A percentile compares a stretch with the other conserved stretches of the same genome.
Conservation (phyloP, 108 stramenopile species). For the Fistulifera solaris region DNA sequence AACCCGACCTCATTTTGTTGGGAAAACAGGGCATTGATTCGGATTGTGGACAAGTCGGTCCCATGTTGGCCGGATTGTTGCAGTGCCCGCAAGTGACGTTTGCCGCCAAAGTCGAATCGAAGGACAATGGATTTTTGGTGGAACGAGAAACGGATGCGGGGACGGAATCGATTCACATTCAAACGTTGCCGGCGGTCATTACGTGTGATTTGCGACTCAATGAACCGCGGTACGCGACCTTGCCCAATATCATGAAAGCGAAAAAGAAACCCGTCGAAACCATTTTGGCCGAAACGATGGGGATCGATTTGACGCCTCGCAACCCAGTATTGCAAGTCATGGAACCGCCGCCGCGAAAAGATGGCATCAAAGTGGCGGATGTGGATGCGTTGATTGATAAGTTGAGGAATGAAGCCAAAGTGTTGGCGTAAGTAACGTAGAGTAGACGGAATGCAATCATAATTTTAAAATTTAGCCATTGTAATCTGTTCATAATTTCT, state of each 20-base stretch:
- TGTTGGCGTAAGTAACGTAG: constrained; percentile 8
- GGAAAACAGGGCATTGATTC: constrained; percentile 99
- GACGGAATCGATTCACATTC: constrained; percentile 67
- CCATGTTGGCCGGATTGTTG: constrained; percentile 92
- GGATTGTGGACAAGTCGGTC: constrained; percentile 83
- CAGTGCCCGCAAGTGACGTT: constrained; percentile 96
- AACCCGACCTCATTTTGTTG: constrained; percentile 83
- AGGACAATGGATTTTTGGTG: constrained; percentile 67
- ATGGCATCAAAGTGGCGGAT: constrained; percentile 86
- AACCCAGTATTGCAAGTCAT: constrained; percentile 84
- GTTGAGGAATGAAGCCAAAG: constrained; percentile 56
- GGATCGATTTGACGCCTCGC: constrained; percentile 73
- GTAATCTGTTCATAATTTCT: no score
- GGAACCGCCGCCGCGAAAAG: constrained; percentile 90
- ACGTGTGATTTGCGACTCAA: constrained; percentile 98
- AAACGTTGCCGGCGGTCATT: constrained; percentile 84
- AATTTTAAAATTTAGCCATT: no score
- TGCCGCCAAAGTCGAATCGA: constrained; percentile 79
- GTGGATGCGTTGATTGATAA: constrained; percentile 92
- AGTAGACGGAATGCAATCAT: no score
- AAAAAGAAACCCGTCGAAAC: constrained; percentile 98
- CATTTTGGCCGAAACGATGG: constrained; percentile 72
- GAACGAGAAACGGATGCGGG: constrained; percentile 97
- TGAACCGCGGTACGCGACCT: constrained; percentile 97
- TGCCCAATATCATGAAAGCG: constrained; percentile 99